phyloP scores from a whole-genome alignment of 1,284 basidiomycete species.

The Puccinia coronata region DNA sequence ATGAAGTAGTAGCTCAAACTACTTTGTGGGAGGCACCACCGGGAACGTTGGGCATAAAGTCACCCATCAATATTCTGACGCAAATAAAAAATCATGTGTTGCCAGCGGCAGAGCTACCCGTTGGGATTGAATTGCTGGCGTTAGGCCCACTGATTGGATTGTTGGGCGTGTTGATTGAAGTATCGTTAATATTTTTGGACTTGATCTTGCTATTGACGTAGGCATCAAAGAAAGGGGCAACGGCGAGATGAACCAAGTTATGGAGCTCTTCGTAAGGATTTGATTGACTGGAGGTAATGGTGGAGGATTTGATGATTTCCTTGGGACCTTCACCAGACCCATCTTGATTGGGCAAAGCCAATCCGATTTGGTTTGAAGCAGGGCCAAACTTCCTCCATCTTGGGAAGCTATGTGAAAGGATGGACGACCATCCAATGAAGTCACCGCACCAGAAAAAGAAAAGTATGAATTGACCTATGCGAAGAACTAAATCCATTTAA shows the following conservation, averaged over 20 bases:
- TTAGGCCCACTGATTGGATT: conserved; percentile 10
- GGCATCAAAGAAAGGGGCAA: conserved; percentile 97
- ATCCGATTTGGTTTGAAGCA: conserved; percentile 63
- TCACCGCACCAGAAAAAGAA: too few species aligned
- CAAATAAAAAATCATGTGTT: too few species aligned
- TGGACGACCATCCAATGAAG: too few species aligned
- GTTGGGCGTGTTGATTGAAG: conserved; percentile 34
- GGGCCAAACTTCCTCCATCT: too few species aligned
- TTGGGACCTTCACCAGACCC: conserved; percentile 47
- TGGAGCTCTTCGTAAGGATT: conserved; percentile 95
- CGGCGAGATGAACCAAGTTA: conserved; percentile 91
- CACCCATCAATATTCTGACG: too few species aligned
- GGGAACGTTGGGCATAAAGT: too few species aligned
- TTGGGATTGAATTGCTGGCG: conserved; percentile 13
- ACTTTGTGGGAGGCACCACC: too few species aligned
- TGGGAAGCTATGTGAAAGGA: too few species aligned
- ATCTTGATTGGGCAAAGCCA: conserved; percentile 31
- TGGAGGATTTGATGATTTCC: conserved; percentile 53
- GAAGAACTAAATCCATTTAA: too few species aligned
- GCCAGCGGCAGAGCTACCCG: conserved; percentile 2
- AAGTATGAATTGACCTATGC: too few species aligned
- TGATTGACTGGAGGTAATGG: conserved; percentile 57
- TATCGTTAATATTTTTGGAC: conserved; percentile 39
- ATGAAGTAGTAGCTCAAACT: too few species aligned
- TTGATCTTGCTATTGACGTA: conserved; percentile 69